Evolutionary conservation across 1,284 basidiomycete species (phyloP).

Genomic region (Leccinum solheimii): DNA sequence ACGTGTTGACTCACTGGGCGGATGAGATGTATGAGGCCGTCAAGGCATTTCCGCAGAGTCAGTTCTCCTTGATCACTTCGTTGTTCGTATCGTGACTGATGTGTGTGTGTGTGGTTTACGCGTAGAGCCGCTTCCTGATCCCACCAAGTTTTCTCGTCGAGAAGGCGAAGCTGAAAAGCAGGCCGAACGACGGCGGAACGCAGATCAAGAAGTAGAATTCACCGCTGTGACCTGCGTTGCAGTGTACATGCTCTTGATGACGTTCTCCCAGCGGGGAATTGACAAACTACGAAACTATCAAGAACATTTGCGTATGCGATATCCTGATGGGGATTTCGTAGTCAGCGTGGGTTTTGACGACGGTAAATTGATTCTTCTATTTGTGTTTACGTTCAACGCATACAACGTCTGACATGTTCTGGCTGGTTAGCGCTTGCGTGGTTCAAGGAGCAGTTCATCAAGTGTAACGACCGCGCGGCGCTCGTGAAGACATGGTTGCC

Average conservation of each 20-base stretch:
- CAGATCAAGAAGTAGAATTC: slow-evolving; percentile 74
- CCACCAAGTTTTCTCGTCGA: slow-evolving; percentile 64
- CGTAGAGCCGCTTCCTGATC: slow-evolving; percentile 72
- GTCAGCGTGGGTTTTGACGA: slow-evolving; percentile 78
- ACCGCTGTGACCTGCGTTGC: slow-evolving; percentile 83
- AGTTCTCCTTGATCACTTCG: slow-evolving; percentile 32
- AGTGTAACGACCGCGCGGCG: slow-evolving; percentile 72
- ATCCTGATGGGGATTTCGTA: slow-evolving; percentile 67
- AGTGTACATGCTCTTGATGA: slow-evolving; percentile 91
- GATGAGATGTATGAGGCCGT: slow-evolving; percentile 89
- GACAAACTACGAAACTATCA: slow-evolving; percentile 69
- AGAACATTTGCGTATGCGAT: slow-evolving; percentile 75
- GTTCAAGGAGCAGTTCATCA: slow-evolving; percentile 78
- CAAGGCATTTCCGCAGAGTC: slow-evolving; percentile 75
- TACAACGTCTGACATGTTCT: slow-evolving; percentile 1
- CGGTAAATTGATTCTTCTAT: slow-evolving; percentile 44
- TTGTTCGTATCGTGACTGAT: slow-evolving; percentile 7
- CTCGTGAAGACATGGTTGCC: slow-evolving; percentile 83
- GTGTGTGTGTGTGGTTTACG: background rate
- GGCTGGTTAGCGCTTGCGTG: slow-evolving; percentile 57
- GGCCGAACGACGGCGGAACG: slow-evolving; percentile 62
- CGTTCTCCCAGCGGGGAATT: slow-evolving; percentile 91
- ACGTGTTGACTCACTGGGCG: slow-evolving; percentile 89
- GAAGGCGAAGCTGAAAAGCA: slow-evolving; percentile 73
- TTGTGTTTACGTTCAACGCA: background rate